Evolutionary conservation across 257 asterid genomes (phyloP), one percentile per base, ranked within the genome.

Genomic region (Fraxinus americana): DNA sequence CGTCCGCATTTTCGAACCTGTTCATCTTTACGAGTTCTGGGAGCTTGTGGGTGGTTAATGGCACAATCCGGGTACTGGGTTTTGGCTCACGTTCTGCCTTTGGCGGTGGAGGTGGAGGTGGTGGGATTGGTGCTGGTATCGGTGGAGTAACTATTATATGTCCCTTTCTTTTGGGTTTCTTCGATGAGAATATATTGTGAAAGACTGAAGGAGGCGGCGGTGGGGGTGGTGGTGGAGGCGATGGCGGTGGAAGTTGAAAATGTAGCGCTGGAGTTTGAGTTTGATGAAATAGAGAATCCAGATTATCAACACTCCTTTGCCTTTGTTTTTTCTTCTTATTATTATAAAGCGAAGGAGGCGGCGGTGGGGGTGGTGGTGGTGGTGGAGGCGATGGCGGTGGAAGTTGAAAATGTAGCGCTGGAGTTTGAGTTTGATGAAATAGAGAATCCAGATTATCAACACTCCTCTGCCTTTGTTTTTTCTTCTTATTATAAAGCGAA

Each of bases 261-360:
- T 82, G 85, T 9, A 84, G 83, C 3, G 86, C 76, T 17, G 96
- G 89, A 48, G 76, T 63, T 43, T 87, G 88, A 75, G 91, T 76
- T 78, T 85, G 87, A 76, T 89, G 89, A 23, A 92, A 75, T 30
- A 95, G 92, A 48, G 91, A 81, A 74, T 95, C 97, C 45, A 88
- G 73, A 80, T 89, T 87, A 4, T 89, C 98, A 5, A 85, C 84
- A 79, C 97, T 90, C 79, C 79, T 91, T 73, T 89, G 94, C 78
- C 97, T 86, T 34, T 90, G 94, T 39, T 88, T 87, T 77, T 87
- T 93, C 88, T 88, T 95, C 73, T n/a, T n/a, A n/a, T 93, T 94
- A 45, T 83, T 85, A 83, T 90, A 89, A 10, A 95, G 86, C 25
- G 99, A 93, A 45, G n/a, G 72, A 2, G 81, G 79, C 0, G 83